Conservation (phyloP, 176 grass and related monocot species). For the Tillandsia fasciculata region DNA sequence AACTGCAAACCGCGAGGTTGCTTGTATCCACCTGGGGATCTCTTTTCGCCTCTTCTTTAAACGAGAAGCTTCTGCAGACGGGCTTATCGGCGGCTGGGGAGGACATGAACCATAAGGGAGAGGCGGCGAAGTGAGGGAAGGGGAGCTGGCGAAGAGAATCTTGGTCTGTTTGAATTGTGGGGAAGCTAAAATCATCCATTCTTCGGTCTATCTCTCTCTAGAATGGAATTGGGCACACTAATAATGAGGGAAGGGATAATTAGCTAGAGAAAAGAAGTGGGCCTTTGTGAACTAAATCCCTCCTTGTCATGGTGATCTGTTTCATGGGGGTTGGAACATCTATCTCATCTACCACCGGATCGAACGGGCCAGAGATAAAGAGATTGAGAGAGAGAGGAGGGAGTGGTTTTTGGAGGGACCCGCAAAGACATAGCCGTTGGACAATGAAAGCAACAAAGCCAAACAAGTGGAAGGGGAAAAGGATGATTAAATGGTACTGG, state of each 20-base stretch:
- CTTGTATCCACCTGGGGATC: background rate
- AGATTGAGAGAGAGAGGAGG: background rate
- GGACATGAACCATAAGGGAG: slow-evolving; percentile 57
- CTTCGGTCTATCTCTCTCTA: slow-evolving; percentile 6
- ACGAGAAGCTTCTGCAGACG: slow-evolving; percentile 29
- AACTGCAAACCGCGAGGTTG: background rate
- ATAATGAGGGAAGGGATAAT: background rate
- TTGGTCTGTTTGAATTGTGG: slow-evolving; percentile 32
- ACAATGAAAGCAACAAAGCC: no score
- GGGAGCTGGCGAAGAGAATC: slow-evolving; percentile 24
- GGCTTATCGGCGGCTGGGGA: slow-evolving; percentile 15
- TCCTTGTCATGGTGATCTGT: background rate
- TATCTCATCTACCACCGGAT: background rate
- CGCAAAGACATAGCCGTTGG: no score
- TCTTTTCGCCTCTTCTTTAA: slow-evolving; percentile 8
- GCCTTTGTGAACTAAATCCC: background rate
- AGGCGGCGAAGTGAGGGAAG: slow-evolving; percentile 43
- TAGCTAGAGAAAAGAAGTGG: background rate
- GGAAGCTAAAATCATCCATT: slow-evolving; percentile 92
- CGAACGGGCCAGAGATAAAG: no score
- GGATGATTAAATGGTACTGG: no score
- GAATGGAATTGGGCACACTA: background rate
- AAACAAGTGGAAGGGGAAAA: no score
- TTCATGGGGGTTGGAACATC: slow-evolving; percentile 1
- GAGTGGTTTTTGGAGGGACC: background rate